Conservation (phyloP, 2,329 filamentous ascomycete species). For the Hymenoscyphus albidus region DNA sequence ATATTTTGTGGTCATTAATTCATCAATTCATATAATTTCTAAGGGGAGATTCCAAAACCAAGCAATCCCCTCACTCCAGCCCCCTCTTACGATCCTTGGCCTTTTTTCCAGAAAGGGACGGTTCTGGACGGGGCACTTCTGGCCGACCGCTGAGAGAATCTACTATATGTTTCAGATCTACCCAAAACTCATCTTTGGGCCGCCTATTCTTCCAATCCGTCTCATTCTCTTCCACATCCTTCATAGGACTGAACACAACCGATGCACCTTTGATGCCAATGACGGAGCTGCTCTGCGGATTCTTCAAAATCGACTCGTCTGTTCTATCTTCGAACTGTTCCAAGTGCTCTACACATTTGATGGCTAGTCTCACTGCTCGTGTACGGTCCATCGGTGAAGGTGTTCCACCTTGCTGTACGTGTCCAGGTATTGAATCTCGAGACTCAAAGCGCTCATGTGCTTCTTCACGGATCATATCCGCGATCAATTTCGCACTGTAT, state of each 20-base stretch:
- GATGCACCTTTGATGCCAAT: slow-evolving; percentile 91
- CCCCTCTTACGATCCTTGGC: slow-evolving; percentile 62
- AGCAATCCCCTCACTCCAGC: slow-evolving; percentile 11
- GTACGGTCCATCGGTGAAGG: slow-evolving; percentile 96
- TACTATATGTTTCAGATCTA: slow-evolving; percentile 72
- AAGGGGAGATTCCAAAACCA: neutral
- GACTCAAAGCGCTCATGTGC: slow-evolving; percentile 89
- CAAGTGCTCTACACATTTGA: slow-evolving; percentile 90
- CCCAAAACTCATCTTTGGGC: slow-evolving; percentile 83
- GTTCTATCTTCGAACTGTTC: slow-evolving; percentile 69
- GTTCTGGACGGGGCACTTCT: slow-evolving; percentile 42
- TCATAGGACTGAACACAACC: slow-evolving; percentile 82
- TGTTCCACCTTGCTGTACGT: slow-evolving; percentile 90
- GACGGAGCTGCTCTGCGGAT: slow-evolving; percentile 71
- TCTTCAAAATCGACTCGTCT: slow-evolving; percentile 64
- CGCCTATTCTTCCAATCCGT: slow-evolving; percentile 92
- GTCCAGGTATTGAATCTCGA: slow-evolving; percentile 84
- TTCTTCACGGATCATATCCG: slow-evolving; percentile 92
- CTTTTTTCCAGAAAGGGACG: slow-evolving; percentile 46
- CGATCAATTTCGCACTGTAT: slow-evolving; percentile 89
- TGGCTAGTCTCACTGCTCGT: slow-evolving; percentile 83
- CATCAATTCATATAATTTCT: neutral
- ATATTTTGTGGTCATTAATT: neutral
- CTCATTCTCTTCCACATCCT: slow-evolving; percentile 73
- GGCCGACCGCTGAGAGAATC: slow-evolving; percentile 78